Conservation (phyloP, 2,329 filamentous ascomycete species). For the Trichoderma oligosporum region DNA sequence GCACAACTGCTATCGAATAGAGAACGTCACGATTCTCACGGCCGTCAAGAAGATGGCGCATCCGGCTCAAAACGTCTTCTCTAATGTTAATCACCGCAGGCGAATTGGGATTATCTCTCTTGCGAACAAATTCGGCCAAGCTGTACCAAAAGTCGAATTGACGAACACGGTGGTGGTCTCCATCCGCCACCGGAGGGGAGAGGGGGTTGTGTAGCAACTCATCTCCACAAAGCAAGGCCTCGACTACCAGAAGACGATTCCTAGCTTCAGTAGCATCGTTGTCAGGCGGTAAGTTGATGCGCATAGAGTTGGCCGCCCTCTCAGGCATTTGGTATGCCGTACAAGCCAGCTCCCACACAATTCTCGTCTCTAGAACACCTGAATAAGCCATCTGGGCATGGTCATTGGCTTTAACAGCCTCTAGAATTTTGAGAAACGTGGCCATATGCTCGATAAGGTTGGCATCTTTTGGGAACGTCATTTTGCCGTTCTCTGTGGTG, state of each 20-base stretch:
- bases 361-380: constrained; percentile 52
- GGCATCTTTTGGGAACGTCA: constrained; percentile 49
- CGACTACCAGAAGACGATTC: constrained; percentile 70
- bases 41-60: constrained; percentile 70
- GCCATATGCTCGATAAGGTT: constrained; percentile 63
- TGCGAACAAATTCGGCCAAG: constrained; percentile 62
- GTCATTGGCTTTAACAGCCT: constrained; percentile 47
- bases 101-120: constrained; percentile 54
- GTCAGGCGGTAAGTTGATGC: constrained; percentile 43
- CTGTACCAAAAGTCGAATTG: constrained; percentile 81
- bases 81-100: constrained; percentile 47
- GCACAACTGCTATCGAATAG: constrained; percentile 79
- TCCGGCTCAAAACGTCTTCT: constrained; percentile 60
- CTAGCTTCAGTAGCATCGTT: constrained; percentile 62
- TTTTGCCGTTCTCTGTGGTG: constrained; percentile 41
- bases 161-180: constrained; percentile 53
- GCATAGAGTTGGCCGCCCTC: constrained; percentile 34
- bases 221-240: constrained; percentile 71
- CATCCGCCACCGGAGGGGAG: constrained; percentile 45
- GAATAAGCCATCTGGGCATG: constrained; percentile 51
- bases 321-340: constrained; percentile 43
- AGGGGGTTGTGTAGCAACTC: constrained; percentile 58
- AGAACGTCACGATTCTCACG: constrained; percentile 86
- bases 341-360: constrained; percentile 58
- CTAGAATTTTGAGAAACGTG: constrained; percentile 57